Base-by-base conservation (phyloP, 257 asterid genomes). In the Solanum lignicaule region DNA sequence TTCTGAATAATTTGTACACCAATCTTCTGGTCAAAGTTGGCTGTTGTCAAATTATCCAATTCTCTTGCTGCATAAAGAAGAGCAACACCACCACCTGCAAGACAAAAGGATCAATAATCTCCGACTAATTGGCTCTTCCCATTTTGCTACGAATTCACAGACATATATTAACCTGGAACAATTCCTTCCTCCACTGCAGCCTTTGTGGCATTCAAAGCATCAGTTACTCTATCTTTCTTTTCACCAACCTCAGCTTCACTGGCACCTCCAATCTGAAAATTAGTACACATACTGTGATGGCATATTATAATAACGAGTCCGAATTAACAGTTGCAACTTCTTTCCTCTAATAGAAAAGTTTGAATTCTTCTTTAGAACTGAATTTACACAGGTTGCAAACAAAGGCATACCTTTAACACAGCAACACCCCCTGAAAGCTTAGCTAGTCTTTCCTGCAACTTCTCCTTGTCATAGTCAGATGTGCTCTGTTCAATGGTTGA, bases 171-270 rank as follows among this genome's bases (percentile, higher is more conserved):
- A 93, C 98, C 98, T 55, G 98, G 96, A 13, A 95, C 95, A 84
- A 97, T 97, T 89, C 99, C 99, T 93, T 97, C 99, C 88, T 95
- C 99, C 21, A 97, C 98, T 18, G 98, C 99, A 43, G 99, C 99
- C 91, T 95, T 97, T 2, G 99, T 97, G 86, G 99, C 98, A 88
- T 97, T 97, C 82, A 97, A 85, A 86, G 99, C 99, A 87, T 97
- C 99, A 0, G 97, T 96, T 36, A 97, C 99, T 75, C 99, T 92
- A 46, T 97, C 99, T 88, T 97, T 97, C 90, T 93, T 97, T 95
- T 97, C 99, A 38, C 98, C 87, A 87, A 97, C 99, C 89, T 97
- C 99, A 5, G 93, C 92, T 91, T 97, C 99, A 92, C 99, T 97
- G 29, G 98, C 98, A 83, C 99, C 99, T 41, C 99, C 99, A 88